A percentile compares a stretch with the other conserved stretches of the same genome.
phyloP scores from a whole-genome alignment of 2,329 filamentous ascomycete species.

The Aspergillus floridensis region DNA sequence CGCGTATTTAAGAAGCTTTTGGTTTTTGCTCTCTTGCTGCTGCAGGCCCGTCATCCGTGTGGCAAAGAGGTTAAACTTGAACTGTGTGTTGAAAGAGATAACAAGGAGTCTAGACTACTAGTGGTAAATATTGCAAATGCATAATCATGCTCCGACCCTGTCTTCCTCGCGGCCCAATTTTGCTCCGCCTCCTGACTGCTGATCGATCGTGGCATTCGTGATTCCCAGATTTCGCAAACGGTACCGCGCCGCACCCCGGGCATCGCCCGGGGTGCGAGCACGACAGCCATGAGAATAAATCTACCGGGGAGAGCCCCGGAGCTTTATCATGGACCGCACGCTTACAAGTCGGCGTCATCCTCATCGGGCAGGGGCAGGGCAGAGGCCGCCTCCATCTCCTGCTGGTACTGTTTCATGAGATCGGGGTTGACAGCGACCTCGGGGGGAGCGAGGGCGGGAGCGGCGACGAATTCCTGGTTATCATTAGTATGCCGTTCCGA shows the following conservation, averaged over 20 bases:
- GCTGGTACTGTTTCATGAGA: conserved; percentile 75
- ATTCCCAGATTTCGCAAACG: conserved; percentile 29
- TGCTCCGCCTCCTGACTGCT: conserved; percentile 25
- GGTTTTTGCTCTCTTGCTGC: conserved; percentile 7
- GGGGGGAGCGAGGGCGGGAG: conserved; percentile 88
- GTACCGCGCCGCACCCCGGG: conserved; percentile 12
- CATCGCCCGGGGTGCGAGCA: conserved; percentile 9
- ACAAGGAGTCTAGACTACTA: conserved; percentile 25
- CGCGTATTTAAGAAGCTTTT: too few relatives aligned
- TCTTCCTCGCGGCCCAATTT: conserved; percentile 25
- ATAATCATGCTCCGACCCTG: conserved; percentile 33
- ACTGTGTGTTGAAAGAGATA: conserved; percentile 15
- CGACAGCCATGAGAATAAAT: conserved; percentile 6
- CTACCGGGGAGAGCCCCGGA: conserved; percentile 7
- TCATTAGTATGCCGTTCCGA: conserved; percentile 14
- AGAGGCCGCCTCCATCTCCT: conserved; percentile 83
- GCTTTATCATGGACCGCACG: conserved; percentile 16
- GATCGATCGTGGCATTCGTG: conserved; percentile 36
- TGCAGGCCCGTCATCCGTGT: conserved; percentile 24
- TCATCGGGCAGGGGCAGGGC: conserved; percentile 87
- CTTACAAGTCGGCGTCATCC: conserved; percentile 68
- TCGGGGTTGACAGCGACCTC: conserved; percentile 84
- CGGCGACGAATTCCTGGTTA: conserved; percentile 87
- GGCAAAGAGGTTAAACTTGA: conserved; percentile 18
- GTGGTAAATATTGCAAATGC: conserved; percentile 33